A percentile compares a stretch with the other conserved stretches of the same genome.
phyloP scores from a whole-genome alignment of 1,284 basidiomycete genomes.

The Schizophyllum amplum region DNA sequence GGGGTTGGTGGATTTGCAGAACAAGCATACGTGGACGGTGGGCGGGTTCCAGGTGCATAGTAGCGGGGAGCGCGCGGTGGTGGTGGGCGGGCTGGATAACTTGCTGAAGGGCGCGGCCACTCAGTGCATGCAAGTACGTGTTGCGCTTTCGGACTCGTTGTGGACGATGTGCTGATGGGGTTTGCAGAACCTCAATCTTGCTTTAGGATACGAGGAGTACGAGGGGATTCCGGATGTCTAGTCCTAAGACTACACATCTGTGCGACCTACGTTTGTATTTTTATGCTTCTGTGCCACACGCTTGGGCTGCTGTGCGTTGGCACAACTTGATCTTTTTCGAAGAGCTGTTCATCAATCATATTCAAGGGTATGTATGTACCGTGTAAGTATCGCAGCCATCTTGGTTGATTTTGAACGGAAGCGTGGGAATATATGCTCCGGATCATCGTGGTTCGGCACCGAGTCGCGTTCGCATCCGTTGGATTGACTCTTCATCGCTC shows the following conservation, averaged over 20 bases:
- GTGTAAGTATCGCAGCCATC: too few relatives aligned
- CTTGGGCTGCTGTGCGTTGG: too few relatives aligned
- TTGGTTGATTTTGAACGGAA: too few relatives aligned
- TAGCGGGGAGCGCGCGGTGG: slow-evolving; percentile 81
- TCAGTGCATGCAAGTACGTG: slow-evolving; percentile 84
- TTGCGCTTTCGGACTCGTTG: background rate
- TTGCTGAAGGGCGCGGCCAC: slow-evolving; percentile 96
- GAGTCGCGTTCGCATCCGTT: too few relatives aligned
- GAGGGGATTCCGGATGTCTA: slow-evolving; percentile 57
- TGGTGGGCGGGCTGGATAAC: slow-evolving; percentile 93
- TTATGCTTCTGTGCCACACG: background rate
- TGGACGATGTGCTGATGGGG: slow-evolving; percentile 5
- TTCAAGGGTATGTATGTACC: too few relatives aligned
- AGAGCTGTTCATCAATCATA: too few relatives aligned
- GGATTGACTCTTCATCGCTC: too few relatives aligned
- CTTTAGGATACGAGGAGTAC: slow-evolving; percentile 88
- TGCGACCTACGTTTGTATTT: background rate
- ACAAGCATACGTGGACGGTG: slow-evolving; percentile 83
- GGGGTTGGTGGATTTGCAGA: slow-evolving; percentile 69
- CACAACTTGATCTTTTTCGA: too few relatives aligned
- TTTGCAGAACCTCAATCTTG: slow-evolving; percentile 85
- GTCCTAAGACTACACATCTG: background rate
- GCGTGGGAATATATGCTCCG: too few relatives aligned
- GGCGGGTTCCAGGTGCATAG: slow-evolving; percentile 95
- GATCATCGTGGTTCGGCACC: too few relatives aligned